Evolutionary conservation across 148 eudicot species (phyloP), one percentile per base, ranked within the genome.

Genomic region (Euryodendron excelsum): DNA sequence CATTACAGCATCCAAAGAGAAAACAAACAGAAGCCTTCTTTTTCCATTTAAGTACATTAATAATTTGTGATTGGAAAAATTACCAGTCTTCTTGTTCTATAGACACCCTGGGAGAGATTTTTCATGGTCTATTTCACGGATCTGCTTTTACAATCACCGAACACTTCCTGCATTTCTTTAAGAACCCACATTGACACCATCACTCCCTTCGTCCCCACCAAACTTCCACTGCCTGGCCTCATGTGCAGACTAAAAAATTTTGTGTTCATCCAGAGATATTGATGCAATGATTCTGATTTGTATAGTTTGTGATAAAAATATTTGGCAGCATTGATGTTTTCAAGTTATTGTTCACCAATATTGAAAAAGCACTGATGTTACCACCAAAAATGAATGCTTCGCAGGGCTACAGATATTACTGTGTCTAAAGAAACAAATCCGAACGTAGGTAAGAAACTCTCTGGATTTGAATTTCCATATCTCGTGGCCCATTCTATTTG

Each of bases 341-440:
- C 63, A 52, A 55, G 11, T 30, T 11, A 52, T 27, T 2, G 2
- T 21, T n/a, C 7, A 53, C 15, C 21, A 14, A 73, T 53, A 73
- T n/a, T 56, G 30, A 4, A 9, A 36, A 53, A 33, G 18, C 67
- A 62, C 34, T 65, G n/a, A 31, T 65, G 31, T 5, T 65, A 31
- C 23, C 3, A 2, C n/a, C 7, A 17, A 2, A 28, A 44, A 62
- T 75, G 31, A 44, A 61, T 64, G 33, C 36, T 85, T 77, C 68
- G 84, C 92, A 89, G 89, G 87, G 55, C 63, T 52, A 31, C 74
- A 15, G 80, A 77, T 61, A 28, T 73, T 58, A 33, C 47, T 0
- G 64, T 31, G 66, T 56, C 86, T 9, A 72, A 77, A 44, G 89
- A 78, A 81, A 37, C 85, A 69, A 41, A 75, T 72, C 60, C 82